Base-by-base conservation (phyloP, 2,329 filamentous ascomycete species). In the Pyrenophora teres region DNA sequence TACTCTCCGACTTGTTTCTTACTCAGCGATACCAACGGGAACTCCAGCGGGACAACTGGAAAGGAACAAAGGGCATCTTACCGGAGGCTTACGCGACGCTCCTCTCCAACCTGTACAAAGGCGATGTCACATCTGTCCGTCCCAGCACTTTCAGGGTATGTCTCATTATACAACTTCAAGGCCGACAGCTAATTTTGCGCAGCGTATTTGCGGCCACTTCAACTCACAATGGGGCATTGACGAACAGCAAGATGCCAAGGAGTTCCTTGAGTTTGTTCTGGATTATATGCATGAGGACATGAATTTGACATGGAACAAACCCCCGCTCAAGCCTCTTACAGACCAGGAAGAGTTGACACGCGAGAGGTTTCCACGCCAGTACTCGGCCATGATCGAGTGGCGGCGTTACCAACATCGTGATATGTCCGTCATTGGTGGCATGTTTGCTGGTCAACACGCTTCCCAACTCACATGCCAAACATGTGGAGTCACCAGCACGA, bases 191-290 rank as follows among this genome's bases (percentile, higher is more conserved):
- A 57, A 74, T 37, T 15, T 9, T 18, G 2, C 3, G 19, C 33
- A 54, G 58, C 82, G 53, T 82, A 84, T 91, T 54, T 87, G 87
- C 62, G 83, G 83, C 4, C 80, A 84, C 15, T 75, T 87, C 59
- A 84, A 84, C 51, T 79, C 83, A 6, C 80, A 84, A 60, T 94
- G 92, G 77, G 89, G 87, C 12, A 87, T 90, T 35, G 80, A 81
- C 19, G 78, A 85, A 42, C 93, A 97, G 69, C 94, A 97, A 74
- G 94, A 99, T 67, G 88, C 92, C 1, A 89, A 92, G 59, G 94
- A 97, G 65, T 96, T 96, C 62, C 86, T 93, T 60, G 85, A 86
- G 39, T 96, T 95, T 67, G 73, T 97, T 21, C 81, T 96, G 32
- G 86, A 90, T 46, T 87, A 88, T 59, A 79, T 97, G 10, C 88